Conservation (phyloP, 768 basidiomycete species). For the Kwoniella botswanensis region DNA sequence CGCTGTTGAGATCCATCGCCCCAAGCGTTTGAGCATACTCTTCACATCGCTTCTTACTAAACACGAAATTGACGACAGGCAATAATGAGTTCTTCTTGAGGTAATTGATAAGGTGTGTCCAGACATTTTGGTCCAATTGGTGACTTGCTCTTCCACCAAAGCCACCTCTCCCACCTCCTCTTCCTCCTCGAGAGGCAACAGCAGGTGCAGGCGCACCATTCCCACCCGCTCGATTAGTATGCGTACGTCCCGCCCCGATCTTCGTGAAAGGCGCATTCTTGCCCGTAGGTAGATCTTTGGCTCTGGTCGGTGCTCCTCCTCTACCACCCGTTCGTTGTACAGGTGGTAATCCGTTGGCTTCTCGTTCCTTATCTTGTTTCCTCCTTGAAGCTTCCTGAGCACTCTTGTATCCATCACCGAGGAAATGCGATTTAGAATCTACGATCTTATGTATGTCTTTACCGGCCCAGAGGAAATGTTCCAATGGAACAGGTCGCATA, state of each 20-base stretch:
- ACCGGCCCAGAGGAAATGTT: slow-evolving; percentile 96
- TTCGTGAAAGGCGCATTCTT: slow-evolving; percentile 50
- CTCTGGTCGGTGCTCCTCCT: slow-evolving; percentile 65
- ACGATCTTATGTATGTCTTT: slow-evolving; percentile 92
- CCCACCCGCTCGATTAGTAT: slow-evolving; percentile 64
- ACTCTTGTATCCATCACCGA: slow-evolving; percentile 79
- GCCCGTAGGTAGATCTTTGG: slow-evolving; percentile 50
- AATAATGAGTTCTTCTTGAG: slow-evolving; percentile 83
- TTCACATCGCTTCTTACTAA: slow-evolving; percentile 96
- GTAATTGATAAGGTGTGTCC: slow-evolving; percentile 84
- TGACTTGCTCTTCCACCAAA: slow-evolving; percentile 29
- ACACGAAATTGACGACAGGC: slow-evolving; percentile 94
- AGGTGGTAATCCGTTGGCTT: slow-evolving; percentile 88
- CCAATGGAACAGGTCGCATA: slow-evolving; percentile 93
- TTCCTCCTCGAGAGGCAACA: slow-evolving; percentile 34
- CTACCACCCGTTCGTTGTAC: slow-evolving; percentile 82
- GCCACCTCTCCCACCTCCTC: slow-evolving; percentile 42
- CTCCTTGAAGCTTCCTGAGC: slow-evolving; percentile 84
- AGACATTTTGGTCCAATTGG: slow-evolving; percentile 83
- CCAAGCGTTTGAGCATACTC: slow-evolving; percentile 90
- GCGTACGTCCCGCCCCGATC: slow-evolving; percentile 43
- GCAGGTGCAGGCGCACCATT: slow-evolving; percentile 42
- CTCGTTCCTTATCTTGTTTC: slow-evolving; percentile 98
- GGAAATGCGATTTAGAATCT: slow-evolving; percentile 75
- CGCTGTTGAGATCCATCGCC: slow-evolving; percentile 82